Percentiles rank a stretch among this genome's conserved stretches.
Evolutionary conservation across 2,329 filamentous ascomycete species (phyloP).

Genomic region (Nigrospora oryzae): DNA sequence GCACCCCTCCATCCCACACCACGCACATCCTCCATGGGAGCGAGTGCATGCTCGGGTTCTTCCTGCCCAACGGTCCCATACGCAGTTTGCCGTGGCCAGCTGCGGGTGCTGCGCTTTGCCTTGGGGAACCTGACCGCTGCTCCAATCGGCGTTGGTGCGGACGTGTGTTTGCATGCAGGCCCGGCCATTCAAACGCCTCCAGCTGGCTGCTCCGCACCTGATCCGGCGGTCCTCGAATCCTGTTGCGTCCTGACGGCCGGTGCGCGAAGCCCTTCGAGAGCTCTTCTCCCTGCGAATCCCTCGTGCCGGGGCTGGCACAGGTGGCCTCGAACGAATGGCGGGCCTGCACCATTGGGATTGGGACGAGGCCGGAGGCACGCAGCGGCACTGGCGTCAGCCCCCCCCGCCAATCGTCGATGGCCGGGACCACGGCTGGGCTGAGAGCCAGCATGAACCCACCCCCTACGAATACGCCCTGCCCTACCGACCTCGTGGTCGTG

Average conservation of each 20-base stretch:
- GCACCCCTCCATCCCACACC: no score
- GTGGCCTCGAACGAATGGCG: constrained; percentile 19
- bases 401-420: constrained; percentile 7
- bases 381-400: constrained; percentile 17
- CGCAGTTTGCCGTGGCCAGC: no score
- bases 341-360: constrained; percentile 11
- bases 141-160: constrained; percentile 19
- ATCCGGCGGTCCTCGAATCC: constrained; percentile 15
- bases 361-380: constrained; percentile 12
- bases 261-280: constrained; percentile 3
- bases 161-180: constrained; percentile 10
- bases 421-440: constrained; percentile 3
- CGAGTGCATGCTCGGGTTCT: no score
- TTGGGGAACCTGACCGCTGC: background rate
- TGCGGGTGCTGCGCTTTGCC: no score
- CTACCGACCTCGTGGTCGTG: constrained; percentile 21
- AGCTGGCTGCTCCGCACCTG: constrained; percentile 22
- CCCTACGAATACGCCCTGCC: constrained; percentile 21
- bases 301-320: constrained; percentile 16
- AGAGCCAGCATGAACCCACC: constrained; percentile 13
- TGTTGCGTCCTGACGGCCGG: constrained; percentile 10
- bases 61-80: no score
- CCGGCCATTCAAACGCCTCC: constrained; percentile 23
- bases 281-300: constrained; percentile 15
- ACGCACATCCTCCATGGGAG: no score